Conservation (phyloP, 1,284 basidiomycete species). For the Hymenochaete sp. region DNA sequence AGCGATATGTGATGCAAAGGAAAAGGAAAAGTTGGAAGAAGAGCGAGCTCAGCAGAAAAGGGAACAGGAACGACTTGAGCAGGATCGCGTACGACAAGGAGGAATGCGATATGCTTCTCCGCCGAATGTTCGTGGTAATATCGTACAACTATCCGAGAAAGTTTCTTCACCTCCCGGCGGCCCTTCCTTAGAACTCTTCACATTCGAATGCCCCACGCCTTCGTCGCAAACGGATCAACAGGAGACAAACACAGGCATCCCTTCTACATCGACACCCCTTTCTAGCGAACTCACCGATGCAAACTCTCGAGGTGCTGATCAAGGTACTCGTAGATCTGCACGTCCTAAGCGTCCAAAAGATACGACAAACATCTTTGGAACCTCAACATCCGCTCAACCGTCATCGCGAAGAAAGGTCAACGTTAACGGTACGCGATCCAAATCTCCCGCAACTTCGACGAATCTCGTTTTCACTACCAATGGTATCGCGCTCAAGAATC, state of each 20-base stretch:
- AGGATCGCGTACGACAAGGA: neutral
- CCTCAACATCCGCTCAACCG: constrained; percentile 19
- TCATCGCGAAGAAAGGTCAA: constrained; percentile 7
- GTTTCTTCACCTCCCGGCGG: constrained; percentile 2
- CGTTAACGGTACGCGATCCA: neutral
- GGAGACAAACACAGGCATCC: constrained; percentile 4
- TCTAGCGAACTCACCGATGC: neutral
- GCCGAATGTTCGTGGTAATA: too few relatives aligned
- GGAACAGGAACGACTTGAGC: neutral
- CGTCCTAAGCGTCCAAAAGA: constrained; percentile 42
- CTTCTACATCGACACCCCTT: neutral
- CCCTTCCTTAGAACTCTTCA: constrained; percentile 8
- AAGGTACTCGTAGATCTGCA: constrained; percentile 26
- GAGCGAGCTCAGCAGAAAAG: neutral
- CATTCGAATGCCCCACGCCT: constrained; percentile 10
- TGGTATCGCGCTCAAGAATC: constrained; percentile 49
- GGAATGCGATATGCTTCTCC: neutral
- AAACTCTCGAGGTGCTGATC: too few relatives aligned
- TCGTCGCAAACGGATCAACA: neutral
- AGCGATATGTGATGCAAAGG: constrained; percentile 7
- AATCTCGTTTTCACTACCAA: constrained; percentile 28
- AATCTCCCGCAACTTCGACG: constrained; percentile 6
- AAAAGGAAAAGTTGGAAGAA: neutral
- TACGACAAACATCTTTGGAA: constrained; percentile 33
- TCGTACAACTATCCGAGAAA: too few relatives aligned